Base-by-base conservation (phyloP, 768 basidiomycete genomes). In the Hemileccinum impolitum region DNA sequence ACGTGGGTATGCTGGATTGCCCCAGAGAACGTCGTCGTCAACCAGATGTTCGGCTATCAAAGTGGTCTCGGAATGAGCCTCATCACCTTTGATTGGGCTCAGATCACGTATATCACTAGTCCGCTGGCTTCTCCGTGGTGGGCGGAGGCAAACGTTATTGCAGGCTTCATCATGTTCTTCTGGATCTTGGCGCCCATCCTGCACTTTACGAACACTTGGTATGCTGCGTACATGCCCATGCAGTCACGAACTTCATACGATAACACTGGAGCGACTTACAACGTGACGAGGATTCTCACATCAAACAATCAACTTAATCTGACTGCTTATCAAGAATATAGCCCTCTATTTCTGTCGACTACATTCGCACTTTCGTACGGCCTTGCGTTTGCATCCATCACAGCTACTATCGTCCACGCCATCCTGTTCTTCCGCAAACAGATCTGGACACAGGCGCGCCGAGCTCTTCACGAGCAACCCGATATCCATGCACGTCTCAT, bases 81-180 rank as follows among this genome's bases (percentile, higher is more conserved):
- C 50, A 66, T 89, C 54, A 87, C 87, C 37, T 87, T 92, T 58
- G 90, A 92, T 56, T 92, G 89, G 89, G 70, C 83, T 3, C 80
- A 85, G 61, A 86, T 89, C 45, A 81, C 84, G 4, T 87, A 79
- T 48, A 73, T 74, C 43, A 62, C 59, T n/a, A 74, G 74, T 61
- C 64, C 60, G 21, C 65, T 68, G 10, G 52, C 63, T 18, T 51
- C 60, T 7, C 61, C 62, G 62, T 64, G 69, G 57, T 75, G 73
- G 68, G 61, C 69, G 10, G 72, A 70, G 43, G 58, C 70, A 26
- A 77, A 75, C 50, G 52, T 67, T 17, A 63, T 65, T 30, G 53
- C 48, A 6, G 75, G 74, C 18, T 70, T 72, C 49, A 8, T 73
- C 31, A 14, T 62, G 6, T 69, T 72, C 53, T 67, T 62, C 59